Evolutionary conservation across 1,284 basidiomycete species (phyloP).

Genomic region (Naganishia sp.): DNA sequence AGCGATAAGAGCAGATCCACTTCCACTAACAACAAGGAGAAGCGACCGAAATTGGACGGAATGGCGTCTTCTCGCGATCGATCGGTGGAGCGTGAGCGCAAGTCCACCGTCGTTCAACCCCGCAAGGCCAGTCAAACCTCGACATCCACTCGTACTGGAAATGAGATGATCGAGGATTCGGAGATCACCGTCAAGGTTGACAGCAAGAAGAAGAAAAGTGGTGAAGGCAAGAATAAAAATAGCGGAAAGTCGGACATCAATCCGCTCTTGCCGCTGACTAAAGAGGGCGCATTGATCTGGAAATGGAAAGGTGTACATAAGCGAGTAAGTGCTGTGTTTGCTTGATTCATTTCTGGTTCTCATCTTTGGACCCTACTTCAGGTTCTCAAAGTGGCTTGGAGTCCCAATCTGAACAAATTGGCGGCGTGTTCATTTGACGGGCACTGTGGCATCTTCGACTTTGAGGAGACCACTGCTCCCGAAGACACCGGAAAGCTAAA

Average conservation of each 20-base stretch:
- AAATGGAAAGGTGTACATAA: slow-evolving; percentile 29
- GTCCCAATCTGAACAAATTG: slow-evolving; percentile 31
- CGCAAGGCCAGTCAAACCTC: slow-evolving; percentile 25
- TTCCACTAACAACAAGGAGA: slow-evolving; percentile 7
- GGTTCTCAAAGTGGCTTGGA: slow-evolving; percentile 33
- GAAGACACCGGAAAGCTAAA: slow-evolving; percentile 24
- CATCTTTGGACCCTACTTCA: background rate
- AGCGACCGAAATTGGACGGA: slow-evolving; percentile 13
- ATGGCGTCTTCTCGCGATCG: background rate
- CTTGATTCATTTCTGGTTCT: background rate
- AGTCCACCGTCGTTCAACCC: background rate
- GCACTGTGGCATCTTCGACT: slow-evolving; percentile 33
- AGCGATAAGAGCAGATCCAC: slow-evolving; percentile 21
- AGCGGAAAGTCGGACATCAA: slow-evolving; percentile 21
- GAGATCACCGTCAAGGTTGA: slow-evolving; percentile 76
- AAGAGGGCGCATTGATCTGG: slow-evolving; percentile 24
- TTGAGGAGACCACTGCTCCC: slow-evolving; percentile 26
- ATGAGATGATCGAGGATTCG: slow-evolving; percentile 58
- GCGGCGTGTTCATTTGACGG: slow-evolving; percentile 32
- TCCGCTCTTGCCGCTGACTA: slow-evolving; percentile 15
- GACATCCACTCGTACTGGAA: slow-evolving; percentile 9
- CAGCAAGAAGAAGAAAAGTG: slow-evolving; percentile 45
- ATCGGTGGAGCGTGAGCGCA: slow-evolving; percentile 16
- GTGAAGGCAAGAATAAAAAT: slow-evolving; percentile 14
- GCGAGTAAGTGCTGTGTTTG: slow-evolving; percentile 5